Evolutionary conservation across 1,284 basidiomycete genomes (phyloP).

Genomic region (Butyriboletus appendiculatus): DNA sequence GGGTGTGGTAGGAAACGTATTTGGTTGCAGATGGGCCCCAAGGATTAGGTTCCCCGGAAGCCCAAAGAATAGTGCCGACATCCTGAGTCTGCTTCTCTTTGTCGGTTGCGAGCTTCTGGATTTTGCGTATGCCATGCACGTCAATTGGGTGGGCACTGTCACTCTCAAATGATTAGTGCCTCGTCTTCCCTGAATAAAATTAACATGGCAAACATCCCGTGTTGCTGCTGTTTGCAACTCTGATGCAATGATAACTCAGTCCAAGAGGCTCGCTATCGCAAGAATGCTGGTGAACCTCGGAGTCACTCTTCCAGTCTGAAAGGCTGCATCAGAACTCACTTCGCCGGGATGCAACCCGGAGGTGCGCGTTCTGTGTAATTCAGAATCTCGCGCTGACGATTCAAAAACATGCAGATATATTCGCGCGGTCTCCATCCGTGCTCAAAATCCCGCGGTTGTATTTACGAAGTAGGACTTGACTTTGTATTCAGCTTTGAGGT

Average conservation of each 20-base stretch:
- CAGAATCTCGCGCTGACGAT: background rate
- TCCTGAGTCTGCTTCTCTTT: too few species aligned
- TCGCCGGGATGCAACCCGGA: slow-evolving; percentile 12
- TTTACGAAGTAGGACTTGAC: slow-evolving; percentile 23
- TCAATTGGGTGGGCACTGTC: too few species aligned
- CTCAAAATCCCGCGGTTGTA: slow-evolving; percentile 39
- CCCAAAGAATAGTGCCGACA: too few species aligned
- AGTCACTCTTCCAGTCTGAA: background rate
- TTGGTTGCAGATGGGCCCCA: too few species aligned
- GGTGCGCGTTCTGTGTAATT: slow-evolving; percentile 4
- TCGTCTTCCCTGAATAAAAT: too few species aligned
- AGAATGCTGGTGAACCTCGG: slow-evolving; percentile 13
- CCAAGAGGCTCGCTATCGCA: slow-evolving; percentile 6
- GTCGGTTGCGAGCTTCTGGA: too few species aligned
- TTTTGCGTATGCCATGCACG: too few species aligned
- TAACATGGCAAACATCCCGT: too few species aligned
- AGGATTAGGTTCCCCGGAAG: too few species aligned
- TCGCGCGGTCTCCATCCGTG: slow-evolving; percentile 31
- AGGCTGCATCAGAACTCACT: slow-evolving; percentile 4
- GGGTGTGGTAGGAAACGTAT: too few species aligned
- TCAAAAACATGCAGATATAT: slow-evolving; percentile 7
- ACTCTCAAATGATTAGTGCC: too few species aligned
- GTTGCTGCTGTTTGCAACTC: too few species aligned
- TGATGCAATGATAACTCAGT: background rate
- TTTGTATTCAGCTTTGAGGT: slow-evolving; percentile 37